A percentile compares a stretch with the other conserved stretches of the same genome.
phyloP scores from a whole-genome alignment of 1,284 basidiomycete species.

The Pyrrhoderma noxium region DNA sequence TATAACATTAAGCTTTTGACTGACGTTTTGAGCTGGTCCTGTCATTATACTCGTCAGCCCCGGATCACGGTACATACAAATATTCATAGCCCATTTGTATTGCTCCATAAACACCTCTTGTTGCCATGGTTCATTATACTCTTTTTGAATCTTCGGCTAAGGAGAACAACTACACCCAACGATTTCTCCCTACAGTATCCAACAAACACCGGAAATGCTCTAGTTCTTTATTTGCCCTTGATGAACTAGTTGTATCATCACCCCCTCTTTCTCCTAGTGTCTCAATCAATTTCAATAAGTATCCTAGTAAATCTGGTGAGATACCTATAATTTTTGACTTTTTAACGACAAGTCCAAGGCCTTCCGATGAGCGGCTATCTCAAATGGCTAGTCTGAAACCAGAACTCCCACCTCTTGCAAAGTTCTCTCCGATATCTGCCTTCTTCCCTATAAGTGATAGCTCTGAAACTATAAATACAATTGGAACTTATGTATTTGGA shows the following conservation, averaged over 20 bases:
- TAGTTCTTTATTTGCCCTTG: slow-evolving; percentile 15
- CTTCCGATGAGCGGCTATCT: slow-evolving; percentile 6
- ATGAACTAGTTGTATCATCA: slow-evolving; percentile 7
- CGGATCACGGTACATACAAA: too few relatives aligned
- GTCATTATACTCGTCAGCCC: too few relatives aligned
- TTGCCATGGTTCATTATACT: too few relatives aligned
- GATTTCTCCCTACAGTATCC: too few relatives aligned
- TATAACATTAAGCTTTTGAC: too few relatives aligned
- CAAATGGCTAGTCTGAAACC: slow-evolving; percentile 11
- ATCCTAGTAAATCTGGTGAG: slow-evolving; percentile 7
- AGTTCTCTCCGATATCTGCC: slow-evolving; percentile 16
- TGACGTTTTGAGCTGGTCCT: too few relatives aligned
- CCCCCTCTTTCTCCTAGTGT: slow-evolving; percentile 12
- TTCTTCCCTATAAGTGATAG: slow-evolving; percentile 17
- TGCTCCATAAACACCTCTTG: too few relatives aligned
- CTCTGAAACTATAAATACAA: slow-evolving; percentile 9
- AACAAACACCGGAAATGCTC: slow-evolving; percentile 5
- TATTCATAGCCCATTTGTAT: too few relatives aligned
- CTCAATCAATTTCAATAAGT: slow-evolving; percentile 1
- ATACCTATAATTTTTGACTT: slow-evolving; percentile 16
- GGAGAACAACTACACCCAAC: too few relatives aligned
- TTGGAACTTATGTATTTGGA: slow-evolving; percentile 10
- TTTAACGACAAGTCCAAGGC: slow-evolving; percentile 9
- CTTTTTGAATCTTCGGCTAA: too few relatives aligned
- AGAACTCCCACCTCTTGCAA: slow-evolving; percentile 10